Percentiles rank a stretch among this genome's conserved stretches.
These are phyloP conservation scores for Nothophoma quercina DNA, from an alignment of 2,329 filamentous ascomycete genomes.

Conservation along the genomic window DNA sequence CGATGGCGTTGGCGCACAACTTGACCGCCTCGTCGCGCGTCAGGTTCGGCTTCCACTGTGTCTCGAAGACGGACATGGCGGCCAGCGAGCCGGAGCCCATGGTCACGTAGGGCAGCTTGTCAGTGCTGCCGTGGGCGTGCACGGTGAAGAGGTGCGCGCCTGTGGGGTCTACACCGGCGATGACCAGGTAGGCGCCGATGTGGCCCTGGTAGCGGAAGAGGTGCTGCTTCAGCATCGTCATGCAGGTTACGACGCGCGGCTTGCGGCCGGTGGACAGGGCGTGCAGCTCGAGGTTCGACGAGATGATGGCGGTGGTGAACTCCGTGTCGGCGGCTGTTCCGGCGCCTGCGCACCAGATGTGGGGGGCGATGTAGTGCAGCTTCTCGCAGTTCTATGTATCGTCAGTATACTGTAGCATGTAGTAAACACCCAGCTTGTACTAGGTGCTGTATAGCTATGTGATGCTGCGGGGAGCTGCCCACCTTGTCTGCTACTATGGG, in stretches of 20 bases:
- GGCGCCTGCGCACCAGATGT: constrained; percentile 99
- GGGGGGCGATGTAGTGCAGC: constrained; percentile 96
- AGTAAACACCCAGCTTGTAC: no score
- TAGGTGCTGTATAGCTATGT: no score
- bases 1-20: constrained; percentile 84
- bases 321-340: constrained; percentile 98
- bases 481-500: constrained; percentile 99
- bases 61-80: constrained; percentile 98
- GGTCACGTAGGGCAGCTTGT: constrained; percentile 98
- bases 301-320: constrained; percentile 98
- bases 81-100: constrained; percentile 97
- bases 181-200: constrained; percentile 97
- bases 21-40: constrained; percentile 82
- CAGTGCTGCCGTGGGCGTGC: constrained; percentile 96
- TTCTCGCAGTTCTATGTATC: constrained; percentile 89
- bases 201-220: constrained; percentile 98
- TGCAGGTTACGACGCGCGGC: constrained; percentile 96
- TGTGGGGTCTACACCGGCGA: constrained; percentile 95
- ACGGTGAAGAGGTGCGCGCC: constrained; percentile 96
- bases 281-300: constrained; percentile 97
- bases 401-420: neutral
- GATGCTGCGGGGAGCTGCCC: constrained; percentile 22
- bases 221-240: constrained; percentile 99
- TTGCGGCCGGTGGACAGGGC: constrained; percentile 94
- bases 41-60: constrained; percentile 84